Conservation (phyloP, 2,329 filamentous ascomycete genomes). For the Elsinoe australis region DNA sequence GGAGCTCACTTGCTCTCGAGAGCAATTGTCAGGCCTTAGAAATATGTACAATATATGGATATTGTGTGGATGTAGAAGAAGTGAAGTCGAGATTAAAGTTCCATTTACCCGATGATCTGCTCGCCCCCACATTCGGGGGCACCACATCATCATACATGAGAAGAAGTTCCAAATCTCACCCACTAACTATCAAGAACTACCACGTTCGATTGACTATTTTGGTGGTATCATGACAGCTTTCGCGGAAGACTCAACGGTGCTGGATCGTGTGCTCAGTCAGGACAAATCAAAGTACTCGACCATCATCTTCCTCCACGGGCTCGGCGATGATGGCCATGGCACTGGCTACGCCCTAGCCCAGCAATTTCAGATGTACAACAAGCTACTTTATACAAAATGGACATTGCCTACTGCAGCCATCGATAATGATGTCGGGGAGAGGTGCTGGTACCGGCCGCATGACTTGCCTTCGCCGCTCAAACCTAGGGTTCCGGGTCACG, state of each 20-base stretch:
- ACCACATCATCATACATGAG: slow-evolving; percentile 7
- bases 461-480: slow-evolving; percentile 9
- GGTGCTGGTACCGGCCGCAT: slow-evolving; percentile 7
- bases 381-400: slow-evolving; percentile 9
- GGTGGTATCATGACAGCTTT: background rate
- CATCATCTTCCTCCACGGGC: slow-evolving; percentile 10
- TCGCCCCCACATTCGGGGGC: slow-evolving; percentile 7
- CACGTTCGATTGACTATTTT: background rate
- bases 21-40: too few species aligned
- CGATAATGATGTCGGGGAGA: slow-evolving; percentile 5
- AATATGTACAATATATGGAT: too few species aligned
- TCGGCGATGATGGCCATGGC: slow-evolving; percentile 4
- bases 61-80: background rate
- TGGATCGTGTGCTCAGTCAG: slow-evolving; percentile 5
- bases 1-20: too few species aligned
- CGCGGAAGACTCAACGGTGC: slow-evolving; percentile 10
- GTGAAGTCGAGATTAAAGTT: background rate
- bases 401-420: background rate
- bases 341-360: slow-evolving; percentile 1
- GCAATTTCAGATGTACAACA: slow-evolving; percentile 15
- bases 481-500: slow-evolving; percentile 1
- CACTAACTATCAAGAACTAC: background rate
- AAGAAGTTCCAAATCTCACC: too few species aligned
- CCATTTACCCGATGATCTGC: slow-evolving; percentile 1
- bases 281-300: background rate